Percentiles rank a stretch among this genome's conserved stretches.
Conservation (phyloP, 306 rosid species). For the Castanospermum australe region DNA sequence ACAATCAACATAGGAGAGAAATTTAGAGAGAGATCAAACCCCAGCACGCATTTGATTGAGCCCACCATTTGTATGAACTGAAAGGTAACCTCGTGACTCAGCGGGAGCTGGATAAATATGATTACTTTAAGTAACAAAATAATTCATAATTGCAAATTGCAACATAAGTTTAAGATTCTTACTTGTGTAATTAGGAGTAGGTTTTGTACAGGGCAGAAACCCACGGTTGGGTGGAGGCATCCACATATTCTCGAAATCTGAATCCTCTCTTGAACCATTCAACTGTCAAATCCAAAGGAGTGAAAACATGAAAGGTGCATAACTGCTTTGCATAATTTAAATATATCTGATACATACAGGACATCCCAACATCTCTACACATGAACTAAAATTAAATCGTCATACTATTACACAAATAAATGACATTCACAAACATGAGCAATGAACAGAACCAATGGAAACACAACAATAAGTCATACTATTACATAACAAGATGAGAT, state of each 20-base stretch:
- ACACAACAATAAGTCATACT: neutral
- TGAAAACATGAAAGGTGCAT: conserved; percentile 47
- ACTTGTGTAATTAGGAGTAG: conserved; percentile 73
- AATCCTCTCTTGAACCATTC: conserved; percentile 39
- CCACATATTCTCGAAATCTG: conserved; percentile 74
- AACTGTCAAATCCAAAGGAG: conserved; percentile 59
- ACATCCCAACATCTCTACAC: neutral
- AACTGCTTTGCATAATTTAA: conserved; percentile 33
- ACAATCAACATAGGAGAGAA: conserved; percentile 10
- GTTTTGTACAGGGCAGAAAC: conserved; percentile 71
- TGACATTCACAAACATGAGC: conserved; percentile 6
- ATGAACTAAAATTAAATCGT: neutral
- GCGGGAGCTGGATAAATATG: conserved; percentile 62
- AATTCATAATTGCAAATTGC: neutral
- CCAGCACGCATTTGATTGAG: conserved; percentile 99
- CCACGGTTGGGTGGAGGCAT: conserved; percentile 76
- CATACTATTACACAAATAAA: neutral
- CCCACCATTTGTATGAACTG: conserved; percentile 97
- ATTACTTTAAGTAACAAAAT: conserved; percentile 21
- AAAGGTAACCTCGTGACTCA: conserved; percentile 76
- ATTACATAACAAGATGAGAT: neutral
- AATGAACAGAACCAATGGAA: neutral
- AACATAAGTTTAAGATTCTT: conserved; percentile 32
- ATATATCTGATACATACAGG: conserved; percentile 5
- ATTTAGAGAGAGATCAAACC: conserved; percentile 56